phyloP scores from a whole-genome alignment of 495 filamentous ascomycete species.

The Lophiotrema nucula region DNA sequence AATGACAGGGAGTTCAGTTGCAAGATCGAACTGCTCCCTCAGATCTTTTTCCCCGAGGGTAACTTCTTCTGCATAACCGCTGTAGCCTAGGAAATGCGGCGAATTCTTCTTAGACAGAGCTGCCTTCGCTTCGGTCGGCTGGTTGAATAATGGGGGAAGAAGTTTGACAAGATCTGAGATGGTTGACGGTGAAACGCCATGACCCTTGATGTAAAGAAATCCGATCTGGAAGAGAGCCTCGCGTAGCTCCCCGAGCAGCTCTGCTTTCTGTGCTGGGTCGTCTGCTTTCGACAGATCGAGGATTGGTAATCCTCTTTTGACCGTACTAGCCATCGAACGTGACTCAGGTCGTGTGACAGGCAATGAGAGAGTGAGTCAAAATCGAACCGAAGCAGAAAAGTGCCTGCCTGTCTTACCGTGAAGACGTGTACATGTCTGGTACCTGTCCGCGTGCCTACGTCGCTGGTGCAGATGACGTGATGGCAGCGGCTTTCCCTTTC shows the following conservation, averaged over 20 bases:
- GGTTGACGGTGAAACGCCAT: too few species aligned
- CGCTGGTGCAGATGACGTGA: constrained; percentile 1
- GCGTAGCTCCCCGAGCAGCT: too few species aligned
- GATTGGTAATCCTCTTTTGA: constrained; percentile 15
- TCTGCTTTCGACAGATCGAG: constrained; percentile 23
- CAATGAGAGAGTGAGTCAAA: too few species aligned
- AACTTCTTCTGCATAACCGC: constrained; percentile 50
- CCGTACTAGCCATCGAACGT: too few species aligned
- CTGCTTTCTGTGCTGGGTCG: constrained; percentile 3
- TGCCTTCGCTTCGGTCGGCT: constrained; percentile 43
- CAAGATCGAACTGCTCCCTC: constrained; percentile 58
- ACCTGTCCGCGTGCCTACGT: constrained; percentile 5
- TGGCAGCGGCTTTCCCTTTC: constrained; percentile 5
- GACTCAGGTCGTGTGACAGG: too few species aligned
- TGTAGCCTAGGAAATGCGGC: constrained; percentile 56
- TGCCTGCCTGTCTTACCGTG: constrained; percentile 6
- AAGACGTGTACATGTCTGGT: not conserved
- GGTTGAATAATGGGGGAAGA: not conserved
- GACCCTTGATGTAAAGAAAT: too few species aligned
- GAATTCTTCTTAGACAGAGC: constrained; percentile 50
- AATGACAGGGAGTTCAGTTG: constrained; percentile 48
- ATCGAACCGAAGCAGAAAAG: too few species aligned
- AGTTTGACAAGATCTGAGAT: too few species aligned
- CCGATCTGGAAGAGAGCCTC: too few species aligned
- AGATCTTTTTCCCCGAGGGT: constrained; percentile 51